Conservation (phyloP, 2,329 filamentous ascomycete genomes). For the Claviceps quebecensis region DNA sequence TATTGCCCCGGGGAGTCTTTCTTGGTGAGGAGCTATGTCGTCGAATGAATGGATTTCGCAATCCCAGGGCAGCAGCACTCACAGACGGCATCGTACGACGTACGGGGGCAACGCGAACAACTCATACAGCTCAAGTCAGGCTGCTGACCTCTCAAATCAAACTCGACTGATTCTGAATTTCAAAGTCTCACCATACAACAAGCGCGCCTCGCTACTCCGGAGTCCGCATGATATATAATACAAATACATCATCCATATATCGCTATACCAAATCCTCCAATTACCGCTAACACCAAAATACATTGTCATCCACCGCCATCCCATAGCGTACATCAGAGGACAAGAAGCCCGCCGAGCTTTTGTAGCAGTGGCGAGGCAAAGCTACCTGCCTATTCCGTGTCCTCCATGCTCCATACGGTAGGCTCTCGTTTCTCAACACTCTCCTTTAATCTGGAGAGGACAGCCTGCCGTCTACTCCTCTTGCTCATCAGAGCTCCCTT, state of each 20-base stretch:
- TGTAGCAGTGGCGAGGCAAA: background rate
- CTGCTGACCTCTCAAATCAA: too few species aligned
- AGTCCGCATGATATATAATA: background rate
- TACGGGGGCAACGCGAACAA: too few species aligned
- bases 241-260: constrained; percentile 1
- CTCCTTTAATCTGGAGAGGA: constrained; percentile 36
- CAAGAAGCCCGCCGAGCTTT: background rate
- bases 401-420: constrained; percentile 35
- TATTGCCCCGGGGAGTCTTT: too few species aligned
- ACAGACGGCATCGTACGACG: too few species aligned
- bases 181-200: background rate
- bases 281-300: too few species aligned
- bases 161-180: too few species aligned
- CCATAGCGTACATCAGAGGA: constrained; percentile 12
- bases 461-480: constrained; percentile 35
- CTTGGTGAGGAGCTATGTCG: too few species aligned
- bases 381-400: constrained; percentile 22
- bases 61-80: too few species aligned
- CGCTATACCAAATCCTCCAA: background rate
- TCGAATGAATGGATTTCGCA: too few species aligned
- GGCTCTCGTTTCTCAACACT: constrained; percentile 36
- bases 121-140: too few species aligned
- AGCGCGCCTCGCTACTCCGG: background rate
- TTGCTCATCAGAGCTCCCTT: constrained; percentile 42
- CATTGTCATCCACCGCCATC: background rate